Conservation (phyloP, 257 asterid species). For the Solanum tacnaense region DNA sequence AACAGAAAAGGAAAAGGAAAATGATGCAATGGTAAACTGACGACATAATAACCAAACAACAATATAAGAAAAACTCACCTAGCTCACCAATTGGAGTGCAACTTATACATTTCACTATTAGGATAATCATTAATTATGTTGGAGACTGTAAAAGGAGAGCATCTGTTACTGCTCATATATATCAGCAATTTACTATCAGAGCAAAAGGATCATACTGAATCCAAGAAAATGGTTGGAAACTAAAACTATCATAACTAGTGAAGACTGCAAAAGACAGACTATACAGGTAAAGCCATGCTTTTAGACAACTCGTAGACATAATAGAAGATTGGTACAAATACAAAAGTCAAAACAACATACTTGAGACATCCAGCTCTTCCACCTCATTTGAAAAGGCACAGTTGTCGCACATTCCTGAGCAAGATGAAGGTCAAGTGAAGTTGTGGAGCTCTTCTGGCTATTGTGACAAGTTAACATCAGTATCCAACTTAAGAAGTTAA, state of each 20-base stretch:
- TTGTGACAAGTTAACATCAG: slow-evolving; percentile 5
- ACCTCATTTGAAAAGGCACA: slow-evolving; percentile 63
- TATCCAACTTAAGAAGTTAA: slow-evolving; percentile 4
- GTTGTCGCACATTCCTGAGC: slow-evolving; percentile 95
- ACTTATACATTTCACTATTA: background rate
- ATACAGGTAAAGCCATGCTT: background rate
- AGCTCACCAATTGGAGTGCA: background rate
- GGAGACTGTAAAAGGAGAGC: background rate
- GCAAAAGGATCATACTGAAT: background rate
- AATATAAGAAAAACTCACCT: background rate
- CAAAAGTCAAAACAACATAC: slow-evolving; percentile 21
- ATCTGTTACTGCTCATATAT: background rate
- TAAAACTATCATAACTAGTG: background rate
- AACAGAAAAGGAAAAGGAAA: background rate
- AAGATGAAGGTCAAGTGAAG: slow-evolving; percentile 2
- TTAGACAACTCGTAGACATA: background rate
- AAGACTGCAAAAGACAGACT: background rate
- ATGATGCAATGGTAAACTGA: background rate
- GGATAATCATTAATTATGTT: background rate
- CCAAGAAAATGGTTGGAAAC: background rate
- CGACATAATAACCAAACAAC: background rate
- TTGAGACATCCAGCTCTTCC: slow-evolving; percentile 75
- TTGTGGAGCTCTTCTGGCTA: background rate
- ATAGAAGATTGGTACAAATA: background rate
- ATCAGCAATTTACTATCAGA: background rate